Evolutionary conservation across 2,329 filamentous ascomycete genomes (phyloP).

Genomic region (Pseudogymnoascus sp.): DNA sequence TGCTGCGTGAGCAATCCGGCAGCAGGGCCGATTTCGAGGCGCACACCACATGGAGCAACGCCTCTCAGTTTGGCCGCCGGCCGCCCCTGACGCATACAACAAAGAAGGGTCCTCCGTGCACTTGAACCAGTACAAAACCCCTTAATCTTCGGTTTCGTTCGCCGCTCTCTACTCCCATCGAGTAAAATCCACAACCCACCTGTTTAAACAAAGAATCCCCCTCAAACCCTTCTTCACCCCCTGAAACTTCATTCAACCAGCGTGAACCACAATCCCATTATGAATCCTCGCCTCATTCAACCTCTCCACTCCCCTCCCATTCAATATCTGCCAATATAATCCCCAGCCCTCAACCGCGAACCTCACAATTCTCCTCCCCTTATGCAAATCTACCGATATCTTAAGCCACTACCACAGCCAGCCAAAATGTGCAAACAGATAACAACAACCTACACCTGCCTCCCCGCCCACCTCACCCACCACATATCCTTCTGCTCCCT

Average conservation of each 20-base stretch:
- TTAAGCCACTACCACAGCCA: neutral
- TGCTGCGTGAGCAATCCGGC: no score
- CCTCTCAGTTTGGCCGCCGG: no score
- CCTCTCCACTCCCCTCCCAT: neutral
- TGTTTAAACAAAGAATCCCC: neutral
- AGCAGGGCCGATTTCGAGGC: no score
- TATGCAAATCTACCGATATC: no score
- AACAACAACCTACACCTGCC: neutral
- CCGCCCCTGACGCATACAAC: no score
- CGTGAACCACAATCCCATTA: neutral
- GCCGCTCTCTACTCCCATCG: no score
- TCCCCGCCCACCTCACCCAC: neutral
- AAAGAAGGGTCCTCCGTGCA: no score
- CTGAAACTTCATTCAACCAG: neutral
- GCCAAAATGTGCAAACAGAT: neutral
- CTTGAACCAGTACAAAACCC: no score
- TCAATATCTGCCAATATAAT: neutral
- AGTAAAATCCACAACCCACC: no score
- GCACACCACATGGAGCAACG: no score
- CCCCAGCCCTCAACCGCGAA: neutral
- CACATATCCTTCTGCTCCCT: neutral
- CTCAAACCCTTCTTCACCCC: no score
- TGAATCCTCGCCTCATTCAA: neutral
- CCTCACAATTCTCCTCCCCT: neutral
- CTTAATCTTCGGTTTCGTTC: no score